Conservation (phyloP, 2,329 filamentous ascomycete species). For the Meredithiella fracta region DNA sequence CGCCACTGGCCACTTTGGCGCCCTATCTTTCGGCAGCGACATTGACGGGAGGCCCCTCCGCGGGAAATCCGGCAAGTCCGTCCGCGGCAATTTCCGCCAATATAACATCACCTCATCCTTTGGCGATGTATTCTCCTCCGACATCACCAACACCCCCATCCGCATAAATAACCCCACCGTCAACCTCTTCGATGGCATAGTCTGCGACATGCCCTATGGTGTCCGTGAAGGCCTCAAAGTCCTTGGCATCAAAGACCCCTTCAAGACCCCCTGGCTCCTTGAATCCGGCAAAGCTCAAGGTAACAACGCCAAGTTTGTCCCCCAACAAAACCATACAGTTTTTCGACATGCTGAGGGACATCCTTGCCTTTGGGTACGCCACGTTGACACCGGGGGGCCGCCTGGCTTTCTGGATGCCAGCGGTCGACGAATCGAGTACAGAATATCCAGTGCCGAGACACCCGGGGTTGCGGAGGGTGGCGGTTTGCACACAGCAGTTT, state of each 20-base stretch:
- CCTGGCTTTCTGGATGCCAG: slow-evolving; percentile 94
- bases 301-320: slow-evolving; percentile 56
- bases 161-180: slow-evolving; percentile 25
- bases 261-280: slow-evolving; percentile 41
- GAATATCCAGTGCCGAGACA: slow-evolving; percentile 65
- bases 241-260: slow-evolving; percentile 56
- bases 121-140: slow-evolving; percentile 66
- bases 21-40: slow-evolving; percentile 69
- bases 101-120: slow-evolving; percentile 53
- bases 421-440: slow-evolving; percentile 58
- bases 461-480: slow-evolving; percentile 54
- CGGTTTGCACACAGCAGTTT: slow-evolving; percentile 70
- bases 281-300: slow-evolving; percentile 55
- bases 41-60: slow-evolving; percentile 84
- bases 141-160: slow-evolving; percentile 76
- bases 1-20: slow-evolving; percentile 80
- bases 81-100: slow-evolving; percentile 62
- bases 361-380: slow-evolving; percentile 62
- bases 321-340: slow-evolving; percentile 89
- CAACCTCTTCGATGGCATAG: slow-evolving; percentile 69
- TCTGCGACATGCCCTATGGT: slow-evolving; percentile 93
- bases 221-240: slow-evolving; percentile 85
- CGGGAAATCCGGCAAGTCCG: slow-evolving; percentile 42
- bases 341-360: slow-evolving; percentile 81
- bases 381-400: slow-evolving; percentile 66